Evolutionary conservation across 495 filamentous ascomycete species (phyloP).

Genomic region (Parathielavia hyrcaniae): DNA sequence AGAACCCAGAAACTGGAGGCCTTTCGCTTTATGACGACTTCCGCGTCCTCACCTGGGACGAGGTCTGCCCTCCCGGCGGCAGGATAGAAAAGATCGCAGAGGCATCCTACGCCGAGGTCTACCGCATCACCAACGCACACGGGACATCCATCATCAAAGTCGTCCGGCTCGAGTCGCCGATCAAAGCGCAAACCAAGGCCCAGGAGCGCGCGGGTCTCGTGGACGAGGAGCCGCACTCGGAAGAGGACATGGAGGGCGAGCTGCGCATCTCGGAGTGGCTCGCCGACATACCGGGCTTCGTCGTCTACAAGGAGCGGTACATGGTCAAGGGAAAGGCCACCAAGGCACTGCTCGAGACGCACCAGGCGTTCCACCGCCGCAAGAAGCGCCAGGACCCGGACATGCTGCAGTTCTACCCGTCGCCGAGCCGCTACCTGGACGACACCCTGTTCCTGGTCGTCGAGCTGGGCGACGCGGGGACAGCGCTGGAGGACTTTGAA

Average conservation of each 20-base stretch:
- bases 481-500: slow-evolving; percentile 60
- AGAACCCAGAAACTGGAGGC: background rate
- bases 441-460: slow-evolving; percentile 72
- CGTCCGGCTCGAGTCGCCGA: slow-evolving; percentile 44
- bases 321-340: slow-evolving; percentile 66
- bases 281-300: slow-evolving; percentile 78
- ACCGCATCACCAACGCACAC: slow-evolving; percentile 48
- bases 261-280: slow-evolving; percentile 69
- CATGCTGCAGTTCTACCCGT: slow-evolving; percentile 60
- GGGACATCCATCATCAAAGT: slow-evolving; percentile 50
- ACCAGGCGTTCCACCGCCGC: slow-evolving; percentile 54
- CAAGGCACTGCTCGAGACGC: slow-evolving; percentile 56
- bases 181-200: slow-evolving; percentile 42
- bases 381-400: slow-evolving; percentile 54
- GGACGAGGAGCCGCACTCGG: slow-evolving; percentile 45
- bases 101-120: slow-evolving; percentile 63
- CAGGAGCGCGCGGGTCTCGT: slow-evolving; percentile 43
- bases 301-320: slow-evolving; percentile 74
- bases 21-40: slow-evolving; percentile 21
- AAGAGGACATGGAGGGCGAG: slow-evolving; percentile 48
- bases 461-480: slow-evolving; percentile 83
- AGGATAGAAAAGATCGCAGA: slow-evolving; percentile 59
- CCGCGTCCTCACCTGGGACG: slow-evolving; percentile 44
- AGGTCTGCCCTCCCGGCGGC: slow-evolving; percentile 44
- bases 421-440: slow-evolving; percentile 52